Conservation (phyloP, 345 rosid species). For the Eucalyptus microcorys region DNA sequence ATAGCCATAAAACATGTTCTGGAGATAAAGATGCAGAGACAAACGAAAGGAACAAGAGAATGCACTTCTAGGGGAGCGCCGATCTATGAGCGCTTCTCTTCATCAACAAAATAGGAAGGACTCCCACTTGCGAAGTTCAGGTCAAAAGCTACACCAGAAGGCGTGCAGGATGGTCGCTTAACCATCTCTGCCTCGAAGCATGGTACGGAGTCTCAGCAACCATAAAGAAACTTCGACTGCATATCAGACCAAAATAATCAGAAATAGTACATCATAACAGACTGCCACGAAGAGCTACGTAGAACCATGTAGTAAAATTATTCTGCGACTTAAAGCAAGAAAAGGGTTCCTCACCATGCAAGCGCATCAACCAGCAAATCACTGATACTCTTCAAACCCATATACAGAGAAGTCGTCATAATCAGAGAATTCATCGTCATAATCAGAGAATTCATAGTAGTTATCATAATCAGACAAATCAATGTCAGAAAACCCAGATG, state of each 20-base stretch:
- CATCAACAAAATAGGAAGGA: neutral
- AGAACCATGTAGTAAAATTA: neutral
- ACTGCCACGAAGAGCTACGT: neutral
- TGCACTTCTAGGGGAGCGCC: neutral
- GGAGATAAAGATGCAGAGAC: neutral
- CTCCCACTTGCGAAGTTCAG: neutral
- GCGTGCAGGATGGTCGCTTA: neutral
- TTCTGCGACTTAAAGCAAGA: neutral
- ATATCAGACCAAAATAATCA: neutral
- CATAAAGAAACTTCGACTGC: neutral
- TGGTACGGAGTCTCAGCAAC: neutral
- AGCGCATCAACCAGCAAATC: neutral
- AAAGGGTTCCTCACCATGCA: neutral
- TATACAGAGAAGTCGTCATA: neutral
- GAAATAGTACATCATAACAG: neutral
- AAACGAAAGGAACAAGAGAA: neutral
- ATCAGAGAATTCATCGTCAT: no score
- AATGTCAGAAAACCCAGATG: constrained; percentile 20
- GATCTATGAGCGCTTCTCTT: neutral
- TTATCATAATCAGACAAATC: constrained; percentile 29
- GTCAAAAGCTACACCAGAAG: neutral
- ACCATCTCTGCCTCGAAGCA: neutral
- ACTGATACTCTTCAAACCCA: neutral
- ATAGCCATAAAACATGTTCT: neutral
- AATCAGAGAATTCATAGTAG: constrained; percentile 11